Base-by-base conservation (phyloP, 805 yeast species). In the Metschnikowia kofuensis region DNA sequence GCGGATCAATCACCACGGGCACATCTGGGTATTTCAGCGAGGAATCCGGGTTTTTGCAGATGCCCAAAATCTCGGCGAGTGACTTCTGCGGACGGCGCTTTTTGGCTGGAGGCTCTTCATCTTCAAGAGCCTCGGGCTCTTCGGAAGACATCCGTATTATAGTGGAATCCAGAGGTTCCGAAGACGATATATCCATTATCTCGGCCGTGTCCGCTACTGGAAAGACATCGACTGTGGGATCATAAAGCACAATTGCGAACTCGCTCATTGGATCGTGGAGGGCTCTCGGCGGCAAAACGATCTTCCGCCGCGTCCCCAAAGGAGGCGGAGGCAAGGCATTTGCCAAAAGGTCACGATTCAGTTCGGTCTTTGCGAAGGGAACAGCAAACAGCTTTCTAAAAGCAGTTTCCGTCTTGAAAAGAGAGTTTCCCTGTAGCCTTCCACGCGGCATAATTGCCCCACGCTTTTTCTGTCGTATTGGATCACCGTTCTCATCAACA, bases 1-100 rank as follows among this genome's bases (percentile, higher is more conserved):
- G 79, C 0, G 99, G 99, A 64, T 94, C 99, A 41, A 94, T 87
- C 0, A 94, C 97, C 7, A 94, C 98, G 0, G 99, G 96, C 8
- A 94, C 97, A 61, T 88, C 84, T 0, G 96, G 89, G 56, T 80
- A 83, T 53, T 76, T 81, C 51, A 70, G 74, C 30, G 68, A 59
- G 16, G 71, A 68, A 27, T 77, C 83, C 0, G 82, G 78, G 35
- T 74, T 70, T 37, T 70, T 74, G 6, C 77, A 69, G 21, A 89
- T 82, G 0, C 97, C 97, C 38, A 94, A 71, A 30, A 94, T 79
- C 51, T 90, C 96, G 8, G 84, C 86, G 42, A 92, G 66, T 0
- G 92, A 78, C 58, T 81, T 84, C 57, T 87, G 88, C 2, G 71
- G 74, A 35, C 74, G 69, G 50, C 75, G 65, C 42, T 69, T 69